phyloP scores from a whole-genome alignment of 2,329 filamentous ascomycete genomes.

The Exophiala spinifera region DNA sequence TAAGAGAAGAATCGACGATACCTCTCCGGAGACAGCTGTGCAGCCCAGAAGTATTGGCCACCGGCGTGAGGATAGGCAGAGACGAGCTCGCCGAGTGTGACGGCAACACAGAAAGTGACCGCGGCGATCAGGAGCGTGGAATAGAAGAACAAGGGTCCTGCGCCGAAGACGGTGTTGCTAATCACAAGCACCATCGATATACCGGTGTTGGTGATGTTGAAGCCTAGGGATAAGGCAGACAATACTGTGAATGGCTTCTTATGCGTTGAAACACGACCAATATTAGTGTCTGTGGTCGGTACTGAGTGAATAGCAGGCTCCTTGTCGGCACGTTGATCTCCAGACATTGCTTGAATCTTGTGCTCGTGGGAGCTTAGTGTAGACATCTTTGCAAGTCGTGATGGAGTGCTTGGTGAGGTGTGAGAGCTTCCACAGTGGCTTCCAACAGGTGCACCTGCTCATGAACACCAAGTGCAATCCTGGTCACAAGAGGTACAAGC shows the following conservation, averaged over 20 bases:
- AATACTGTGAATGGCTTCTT: background rate
- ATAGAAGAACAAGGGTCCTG: conserved; percentile 1
- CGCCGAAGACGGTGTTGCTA: background rate
- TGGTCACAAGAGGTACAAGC: no score
- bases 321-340: no score
- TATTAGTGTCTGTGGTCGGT: no score
- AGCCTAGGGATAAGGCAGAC: background rate
- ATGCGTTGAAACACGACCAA: background rate
- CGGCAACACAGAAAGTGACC: conserved; percentile 46
- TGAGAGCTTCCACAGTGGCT: no score
- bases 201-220: conserved; percentile 2
- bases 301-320: no score
- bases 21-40: conserved; percentile 42
- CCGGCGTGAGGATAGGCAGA: conserved; percentile 51
- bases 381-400: no score
- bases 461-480: no score
- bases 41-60: conserved; percentile 42
- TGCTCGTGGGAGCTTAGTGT: no score
- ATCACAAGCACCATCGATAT: background rate
- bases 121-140: conserved; percentile 30
- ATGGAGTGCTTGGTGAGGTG: no score
- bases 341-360: no score
- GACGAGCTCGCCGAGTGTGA: conserved; percentile 48
- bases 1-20: conserved; percentile 48
- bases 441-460: no score